Base-by-base conservation (phyloP, 2,329 filamentous ascomycete species). In the Leptographium wingfieldii region DNA sequence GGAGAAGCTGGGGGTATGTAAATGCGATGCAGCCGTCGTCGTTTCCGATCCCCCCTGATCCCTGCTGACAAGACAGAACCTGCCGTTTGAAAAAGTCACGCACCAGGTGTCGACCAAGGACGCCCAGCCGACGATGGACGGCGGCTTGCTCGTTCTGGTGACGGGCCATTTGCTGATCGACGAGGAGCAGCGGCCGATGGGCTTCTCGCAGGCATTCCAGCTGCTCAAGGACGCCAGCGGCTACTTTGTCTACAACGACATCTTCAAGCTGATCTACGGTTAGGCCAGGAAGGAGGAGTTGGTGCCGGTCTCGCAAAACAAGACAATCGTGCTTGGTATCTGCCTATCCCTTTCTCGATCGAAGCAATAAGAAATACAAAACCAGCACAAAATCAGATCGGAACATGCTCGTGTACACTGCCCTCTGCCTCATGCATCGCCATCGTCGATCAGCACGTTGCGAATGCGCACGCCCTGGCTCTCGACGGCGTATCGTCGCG, bases 171-270 rank as follows among this genome's bases (percentile, higher is more conserved):
- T 99, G 60, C 72, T 90, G 74, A 92, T 95, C 68, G 90, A 96
- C 65, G 91, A 92, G 67, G 85, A 91, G 74, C 80, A 88, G 72
- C 84, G 84, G 69, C 89, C 90, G 53, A 94, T 96, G 87, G 91
- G 83, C 81, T 99, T 92, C 77, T 86, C 86, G 60, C 92, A 97
- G 77, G 77, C 82, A 60, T 97, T 97, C 82, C 88, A 95, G 74
- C 86, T 97, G 64, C 74, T 84, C 65, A 85, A 84, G 63, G 87
- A 90, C 59, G 74, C 74, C 33, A 66, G 69, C 57, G 86, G 84
- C 67, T 96, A 87, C 79, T 96, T 83, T 73, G 88, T 97, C 71
- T 86, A 86, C 78, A 96, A 97, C 80, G 92, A 97, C 73, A 77
- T 97, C 72, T 97, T 97, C 85, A 89, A 89, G 76, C 83, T 97